Conservation (phyloP, 2,329 filamentous ascomycete genomes). For the Fusarium longipes region DNA sequence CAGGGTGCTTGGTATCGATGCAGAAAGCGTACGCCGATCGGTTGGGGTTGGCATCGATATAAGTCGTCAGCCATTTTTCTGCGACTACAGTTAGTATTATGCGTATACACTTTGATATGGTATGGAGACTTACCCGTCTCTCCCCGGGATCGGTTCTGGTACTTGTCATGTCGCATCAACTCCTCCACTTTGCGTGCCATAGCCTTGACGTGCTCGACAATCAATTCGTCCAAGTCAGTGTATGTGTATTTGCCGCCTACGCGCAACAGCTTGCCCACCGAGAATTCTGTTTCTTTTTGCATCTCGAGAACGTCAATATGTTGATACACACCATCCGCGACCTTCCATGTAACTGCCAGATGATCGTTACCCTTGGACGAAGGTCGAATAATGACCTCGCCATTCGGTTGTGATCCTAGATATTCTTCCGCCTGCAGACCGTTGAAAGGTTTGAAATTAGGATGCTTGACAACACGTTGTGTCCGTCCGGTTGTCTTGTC, state of each 20-base stretch:
- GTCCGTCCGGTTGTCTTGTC: constrained; percentile 86
- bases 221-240: constrained; percentile 95
- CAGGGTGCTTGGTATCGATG: constrained; percentile 89
- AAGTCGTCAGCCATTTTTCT: constrained; percentile 97
- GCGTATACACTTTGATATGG: not conserved
- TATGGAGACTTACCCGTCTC: constrained; percentile 79
- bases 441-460: constrained; percentile 94
- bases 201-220: constrained; percentile 95
- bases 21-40: constrained; percentile 96
- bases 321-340: constrained; percentile 94
- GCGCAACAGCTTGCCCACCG: constrained; percentile 85
- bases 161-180: constrained; percentile 94
- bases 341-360: constrained; percentile 97
- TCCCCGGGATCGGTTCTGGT: constrained; percentile 80
- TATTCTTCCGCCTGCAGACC: constrained; percentile 92
- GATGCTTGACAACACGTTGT: constrained; percentile 97
- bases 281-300: constrained; percentile 97
- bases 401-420: constrained; percentile 83
- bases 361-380: constrained; percentile 97
- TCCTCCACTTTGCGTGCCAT: constrained; percentile 99
- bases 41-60: constrained; percentile 94
- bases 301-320: constrained; percentile 97
- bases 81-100: constrained; percentile 40
- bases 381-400: constrained; percentile 94
- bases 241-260: constrained; percentile 92